Percentiles rank a stretch among this genome's conserved stretches.
These are phyloP conservation scores for Asterophora lycoperdoides DNA, from an alignment of 768 basidiomycete species.

Conservation along the genomic window DNA sequence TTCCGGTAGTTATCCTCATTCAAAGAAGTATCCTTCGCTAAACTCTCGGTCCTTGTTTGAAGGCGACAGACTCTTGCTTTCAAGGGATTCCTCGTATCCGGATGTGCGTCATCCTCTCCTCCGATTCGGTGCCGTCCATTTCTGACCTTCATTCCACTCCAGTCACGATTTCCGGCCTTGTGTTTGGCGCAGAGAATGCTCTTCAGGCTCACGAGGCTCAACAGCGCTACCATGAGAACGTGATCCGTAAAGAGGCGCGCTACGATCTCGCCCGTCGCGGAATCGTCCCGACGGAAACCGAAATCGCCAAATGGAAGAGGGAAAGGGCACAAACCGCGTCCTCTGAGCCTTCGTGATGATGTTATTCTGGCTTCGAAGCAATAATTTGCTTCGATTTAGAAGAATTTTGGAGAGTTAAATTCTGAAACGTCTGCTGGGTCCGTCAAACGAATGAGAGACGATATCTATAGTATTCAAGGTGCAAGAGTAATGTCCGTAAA, in stretches of 20 bases:
- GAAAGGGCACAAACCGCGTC: constrained; percentile 16
- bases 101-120: constrained; percentile 45
- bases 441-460: constrained; percentile 2
- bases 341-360: constrained; percentile 3
- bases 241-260: constrained; percentile 67
- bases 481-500: background rate
- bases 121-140: constrained; percentile 9
- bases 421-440: constrained; percentile 2
- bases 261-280: constrained; percentile 72
- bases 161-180: constrained; percentile 66
- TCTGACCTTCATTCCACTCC: background rate
- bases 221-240: constrained; percentile 63
- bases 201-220: constrained; percentile 65
- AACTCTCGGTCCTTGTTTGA: background rate
- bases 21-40: background rate
- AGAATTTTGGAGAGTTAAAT: constrained; percentile 1
- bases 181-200: constrained; percentile 73
- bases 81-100: constrained; percentile 74
- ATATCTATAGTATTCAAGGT: constrained; percentile 1
- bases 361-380: background rate
- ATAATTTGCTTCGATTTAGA: too few species aligned
- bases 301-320: constrained; percentile 76
- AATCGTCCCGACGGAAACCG: constrained; percentile 76
- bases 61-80: constrained; percentile 79
- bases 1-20: constrained; percentile 48